phyloP scores from a whole-genome alignment of 108 stramenopile species.

The Chaetoceros tenuissimus region DNA sequence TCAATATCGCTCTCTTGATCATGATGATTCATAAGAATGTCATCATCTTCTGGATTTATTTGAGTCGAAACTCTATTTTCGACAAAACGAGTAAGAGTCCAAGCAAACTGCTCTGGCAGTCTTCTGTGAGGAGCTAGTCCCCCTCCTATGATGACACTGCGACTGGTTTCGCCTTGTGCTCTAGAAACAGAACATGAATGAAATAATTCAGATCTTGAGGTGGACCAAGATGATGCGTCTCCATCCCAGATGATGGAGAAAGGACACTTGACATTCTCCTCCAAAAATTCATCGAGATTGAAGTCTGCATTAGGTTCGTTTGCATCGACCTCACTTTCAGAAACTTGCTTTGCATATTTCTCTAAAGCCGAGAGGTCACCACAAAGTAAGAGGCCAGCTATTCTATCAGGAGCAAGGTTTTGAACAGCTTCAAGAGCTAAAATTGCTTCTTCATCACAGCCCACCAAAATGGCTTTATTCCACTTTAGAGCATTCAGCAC shows the following conservation, averaged over 20 bases:
- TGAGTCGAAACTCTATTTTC: constrained; percentile 31
- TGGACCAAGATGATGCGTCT: constrained; percentile 13
- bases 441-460: constrained; percentile 32
- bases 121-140: constrained; percentile 47
- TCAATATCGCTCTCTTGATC: background rate
- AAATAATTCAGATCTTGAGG: constrained; percentile 4
- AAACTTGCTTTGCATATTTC: background rate
- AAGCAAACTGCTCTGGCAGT: constrained; percentile 47
- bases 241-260: constrained; percentile 52
- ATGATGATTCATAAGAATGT: background rate
- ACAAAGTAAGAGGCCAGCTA: constrained; percentile 38
- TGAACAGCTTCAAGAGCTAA: constrained; percentile 43
- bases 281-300: constrained; percentile 26
- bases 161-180: background rate
- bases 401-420: constrained; percentile 30
- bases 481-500: constrained; percentile 33
- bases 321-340: background rate
- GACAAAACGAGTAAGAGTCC: constrained; percentile 48
- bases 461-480: constrained; percentile 42
- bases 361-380: constrained; percentile 28
- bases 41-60: background rate
- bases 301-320: background rate
- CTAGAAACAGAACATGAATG: background rate
- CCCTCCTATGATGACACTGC: constrained; percentile 39
- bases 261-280: constrained; percentile 31